Percentiles rank a stretch among this genome's conserved stretches.
Evolutionary conservation across 495 filamentous ascomycete genomes (phyloP).

Genomic region (Talaromyces nanjingensis): DNA sequence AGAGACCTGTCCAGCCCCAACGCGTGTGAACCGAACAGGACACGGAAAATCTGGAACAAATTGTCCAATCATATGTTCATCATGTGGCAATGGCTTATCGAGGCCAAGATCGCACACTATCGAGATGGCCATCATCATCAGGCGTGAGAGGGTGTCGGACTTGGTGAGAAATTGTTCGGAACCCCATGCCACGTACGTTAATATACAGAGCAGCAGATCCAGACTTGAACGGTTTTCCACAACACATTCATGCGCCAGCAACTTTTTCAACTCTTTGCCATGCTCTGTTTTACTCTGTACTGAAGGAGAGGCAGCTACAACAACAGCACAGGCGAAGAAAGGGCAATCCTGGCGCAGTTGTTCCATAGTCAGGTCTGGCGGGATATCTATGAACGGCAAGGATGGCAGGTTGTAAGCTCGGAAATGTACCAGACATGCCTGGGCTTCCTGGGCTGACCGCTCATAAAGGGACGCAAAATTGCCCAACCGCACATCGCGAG

Average conservation of each 20-base stretch:
- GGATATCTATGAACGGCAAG: constrained; percentile 34
- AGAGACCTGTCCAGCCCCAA: constrained; percentile 12
- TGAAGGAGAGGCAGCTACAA: constrained; percentile 24
- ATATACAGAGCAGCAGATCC: constrained; percentile 42
- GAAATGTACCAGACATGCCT: constrained; percentile 26
- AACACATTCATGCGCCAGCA: constrained; percentile 33
- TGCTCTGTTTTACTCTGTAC: constrained; percentile 23
- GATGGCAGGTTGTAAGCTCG: constrained; percentile 26
- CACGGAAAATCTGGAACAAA: neutral
- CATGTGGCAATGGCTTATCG: constrained; percentile 31
- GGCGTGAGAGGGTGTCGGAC: constrained; percentile 22
- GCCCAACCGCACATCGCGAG: no score
- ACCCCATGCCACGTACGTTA: constrained; percentile 32
- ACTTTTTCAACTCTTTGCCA: constrained; percentile 24
- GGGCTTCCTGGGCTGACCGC: neutral
- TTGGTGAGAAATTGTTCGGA: constrained; percentile 15
- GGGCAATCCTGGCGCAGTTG: constrained; percentile 32
- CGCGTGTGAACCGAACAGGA: no score
- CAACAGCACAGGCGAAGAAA: constrained; percentile 39
- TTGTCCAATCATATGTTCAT: constrained; percentile 13
- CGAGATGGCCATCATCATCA: constrained; percentile 40
- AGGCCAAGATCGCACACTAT: constrained; percentile 44
- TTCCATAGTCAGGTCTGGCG: constrained; percentile 15
- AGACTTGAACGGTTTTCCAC: constrained; percentile 35
- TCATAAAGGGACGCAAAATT: no score